Conservation (phyloP, 2,329 filamentous ascomycete genomes). For the Rutstroemia sp. region DNA sequence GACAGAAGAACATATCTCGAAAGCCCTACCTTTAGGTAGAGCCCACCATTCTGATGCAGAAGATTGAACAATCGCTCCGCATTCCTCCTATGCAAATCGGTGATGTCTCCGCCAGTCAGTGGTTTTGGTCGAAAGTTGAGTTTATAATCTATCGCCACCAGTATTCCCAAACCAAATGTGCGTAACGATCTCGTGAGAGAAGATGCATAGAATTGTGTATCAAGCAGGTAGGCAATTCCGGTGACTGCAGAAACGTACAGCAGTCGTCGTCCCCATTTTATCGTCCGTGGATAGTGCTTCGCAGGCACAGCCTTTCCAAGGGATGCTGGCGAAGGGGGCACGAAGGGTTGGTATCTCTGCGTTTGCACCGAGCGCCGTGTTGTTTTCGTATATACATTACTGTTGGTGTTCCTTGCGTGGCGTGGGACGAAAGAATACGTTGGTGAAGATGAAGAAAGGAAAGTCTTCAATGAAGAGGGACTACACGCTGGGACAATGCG, state of each 20-base stretch:
- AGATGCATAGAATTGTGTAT: conserved; percentile 70
- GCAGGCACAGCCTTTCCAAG: conserved; percentile 65
- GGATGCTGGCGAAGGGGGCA: conserved; percentile 70
- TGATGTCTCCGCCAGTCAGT: conserved; percentile 62
- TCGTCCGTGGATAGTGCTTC: conserved; percentile 61
- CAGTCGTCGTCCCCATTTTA: conserved; percentile 72
- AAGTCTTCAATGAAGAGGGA: not conserved
- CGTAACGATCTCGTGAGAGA: conserved; percentile 70
- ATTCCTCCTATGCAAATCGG: conserved; percentile 74
- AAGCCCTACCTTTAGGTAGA: conserved; percentile 68
- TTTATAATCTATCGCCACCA: conserved; percentile 90
- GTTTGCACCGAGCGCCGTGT: conserved; percentile 23
- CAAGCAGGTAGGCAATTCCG: conserved; percentile 59
- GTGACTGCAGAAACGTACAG: conserved; percentile 51
- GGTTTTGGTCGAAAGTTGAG: conserved; percentile 85
- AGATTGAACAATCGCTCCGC: conserved; percentile 78
- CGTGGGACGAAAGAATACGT: too few species aligned
- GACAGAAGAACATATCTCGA: not conserved
- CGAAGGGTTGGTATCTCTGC: conserved; percentile 53
- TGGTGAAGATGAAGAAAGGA: not conserved
- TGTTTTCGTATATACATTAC: conserved; percentile 7
- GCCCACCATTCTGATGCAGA: conserved; percentile 76
- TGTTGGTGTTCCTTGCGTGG: not conserved
- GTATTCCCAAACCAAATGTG: conserved; percentile 72
- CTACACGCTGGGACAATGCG: conserved; percentile 10